These are phyloP conservation scores for Juncus inflexus DNA, from an alignment of 176 grass and related monocot genomes.

Conservation along the genomic window DNA sequence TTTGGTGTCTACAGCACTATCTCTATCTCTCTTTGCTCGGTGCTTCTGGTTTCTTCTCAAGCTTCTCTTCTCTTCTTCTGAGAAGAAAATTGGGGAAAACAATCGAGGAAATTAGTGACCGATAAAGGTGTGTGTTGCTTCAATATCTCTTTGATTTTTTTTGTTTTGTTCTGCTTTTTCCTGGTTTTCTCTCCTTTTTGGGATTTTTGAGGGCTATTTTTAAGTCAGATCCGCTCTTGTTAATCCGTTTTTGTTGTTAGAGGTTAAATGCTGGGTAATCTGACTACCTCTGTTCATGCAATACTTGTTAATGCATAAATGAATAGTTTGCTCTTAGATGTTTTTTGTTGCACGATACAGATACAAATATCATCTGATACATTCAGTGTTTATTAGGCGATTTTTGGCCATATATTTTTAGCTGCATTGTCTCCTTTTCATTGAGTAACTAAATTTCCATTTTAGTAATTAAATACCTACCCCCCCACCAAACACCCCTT, in stretches of 20 bases:
- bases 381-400: too few relatives aligned
- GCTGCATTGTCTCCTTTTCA: too few relatives aligned
- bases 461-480: too few relatives aligned
- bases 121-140: slow-evolving; percentile 13
- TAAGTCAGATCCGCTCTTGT: slow-evolving; percentile 27
- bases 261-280: not conserved
- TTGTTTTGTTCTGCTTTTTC: not conserved
- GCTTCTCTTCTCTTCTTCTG: not conserved
- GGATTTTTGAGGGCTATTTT: slow-evolving; percentile 1
- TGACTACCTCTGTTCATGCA: not conserved
- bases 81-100: not conserved
- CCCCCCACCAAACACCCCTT: too few relatives aligned
- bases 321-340: too few relatives aligned
- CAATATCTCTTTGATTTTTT: not conserved
- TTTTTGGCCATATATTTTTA: too few relatives aligned
- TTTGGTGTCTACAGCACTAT: too few relatives aligned
- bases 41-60: not conserved
- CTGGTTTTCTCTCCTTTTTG: not conserved
- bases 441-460: too few relatives aligned
- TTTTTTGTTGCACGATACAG: too few relatives aligned
- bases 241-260: not conserved
- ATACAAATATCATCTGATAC: too few relatives aligned
- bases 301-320: not conserved
- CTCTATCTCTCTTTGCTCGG: slow-evolving; percentile 6
- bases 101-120: too few relatives aligned